Base-by-base conservation (phyloP, 352 stramenopile species). In the Phytophthora vignae region DNA sequence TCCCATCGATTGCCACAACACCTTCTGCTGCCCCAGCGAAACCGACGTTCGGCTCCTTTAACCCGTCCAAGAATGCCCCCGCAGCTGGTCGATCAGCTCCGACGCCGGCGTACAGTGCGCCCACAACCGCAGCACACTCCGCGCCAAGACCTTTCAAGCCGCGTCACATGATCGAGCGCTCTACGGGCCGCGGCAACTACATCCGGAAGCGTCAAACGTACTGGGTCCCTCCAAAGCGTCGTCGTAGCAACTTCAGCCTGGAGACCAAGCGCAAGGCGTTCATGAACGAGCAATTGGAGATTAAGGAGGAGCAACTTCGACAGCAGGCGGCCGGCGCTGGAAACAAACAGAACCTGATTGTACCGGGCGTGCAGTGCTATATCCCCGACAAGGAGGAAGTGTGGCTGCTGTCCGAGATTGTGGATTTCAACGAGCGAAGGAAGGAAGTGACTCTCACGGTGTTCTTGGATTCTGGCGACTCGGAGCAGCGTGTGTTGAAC, bases 301-400 rank as follows among this genome's bases (percentile, higher is more conserved):
- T 94, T 49, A 97, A 97, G 64, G 87, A 95, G 56, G 88, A 95
- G 55, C 86, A 95, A 60, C 74, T 84, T 21, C 82, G 85, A 25
- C 84, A 83, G 2, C 78, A 93, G 46, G 82, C 81, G 46, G 78
- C 74, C 12, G 90, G 87, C 21, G 84, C 85, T 7, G 78, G 74
- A 25, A 85, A 86, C 58, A 96, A 93, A 64, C 86, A 93, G 42
- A 96, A 96, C 65, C 73, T 95, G 56, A 96, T 95, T 70, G 90
- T 96, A 3, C 87, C 85, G 1, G 90, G 90, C n/a, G 88, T 96
- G 19, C 88, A 96, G 67, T 97, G 90, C 79, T 97, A 95, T 73
- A 89, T 97, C 46, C 90, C 90, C 15, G 90, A 97, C 71, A 91
- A 93, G 55, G 86, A 95, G 2, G 84, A 97, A 31, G 89, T 95